Conservation (phyloP, 768 basidiomycete genomes). For the Hebeloma cylindrosporum region DNA sequence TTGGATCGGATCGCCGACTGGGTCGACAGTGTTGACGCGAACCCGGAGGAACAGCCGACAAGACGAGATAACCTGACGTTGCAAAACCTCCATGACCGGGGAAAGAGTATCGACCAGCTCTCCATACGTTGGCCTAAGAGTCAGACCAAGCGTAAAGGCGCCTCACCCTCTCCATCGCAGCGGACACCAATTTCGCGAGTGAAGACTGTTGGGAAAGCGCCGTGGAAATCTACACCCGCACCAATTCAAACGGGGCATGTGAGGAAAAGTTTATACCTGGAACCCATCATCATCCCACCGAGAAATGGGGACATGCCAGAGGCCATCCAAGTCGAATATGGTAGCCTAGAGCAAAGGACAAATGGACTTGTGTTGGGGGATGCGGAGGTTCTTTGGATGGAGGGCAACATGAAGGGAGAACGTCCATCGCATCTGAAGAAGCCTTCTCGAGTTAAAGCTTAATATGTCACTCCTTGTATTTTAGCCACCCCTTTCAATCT, state of each 20-base stretch:
- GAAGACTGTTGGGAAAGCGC: constrained; percentile 42
- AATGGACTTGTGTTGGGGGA: constrained; percentile 27
- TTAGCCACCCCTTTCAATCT: neutral
- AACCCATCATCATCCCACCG: constrained; percentile 32
- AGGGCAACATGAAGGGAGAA: constrained; percentile 20
- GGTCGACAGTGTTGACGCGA: constrained; percentile 14
- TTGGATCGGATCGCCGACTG: constrained; percentile 18
- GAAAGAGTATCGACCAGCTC: constrained; percentile 21
- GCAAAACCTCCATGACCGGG: constrained; percentile 24
- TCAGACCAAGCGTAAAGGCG: constrained; percentile 7
- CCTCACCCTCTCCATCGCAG: neutral
- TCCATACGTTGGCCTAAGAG: constrained; percentile 18
- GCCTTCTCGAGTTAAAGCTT: no score
- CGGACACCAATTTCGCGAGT: constrained; percentile 27
- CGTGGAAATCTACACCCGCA: constrained; percentile 34
- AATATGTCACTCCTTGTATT: neutral
- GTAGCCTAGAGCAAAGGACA: constrained; percentile 20
- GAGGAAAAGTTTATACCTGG: constrained; percentile 35
- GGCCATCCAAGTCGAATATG: constrained; percentile 23
- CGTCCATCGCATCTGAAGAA: no score
- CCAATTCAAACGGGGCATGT: constrained; percentile 25
- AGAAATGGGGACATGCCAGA: constrained; percentile 25
- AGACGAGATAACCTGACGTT: constrained; percentile 15
- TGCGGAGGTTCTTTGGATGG: constrained; percentile 34
- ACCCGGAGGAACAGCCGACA: constrained; percentile 5